These are phyloP conservation scores for Uronychia setigera DNA, from an alignment of 73 alveolate species.

Conservation along the genomic window DNA sequence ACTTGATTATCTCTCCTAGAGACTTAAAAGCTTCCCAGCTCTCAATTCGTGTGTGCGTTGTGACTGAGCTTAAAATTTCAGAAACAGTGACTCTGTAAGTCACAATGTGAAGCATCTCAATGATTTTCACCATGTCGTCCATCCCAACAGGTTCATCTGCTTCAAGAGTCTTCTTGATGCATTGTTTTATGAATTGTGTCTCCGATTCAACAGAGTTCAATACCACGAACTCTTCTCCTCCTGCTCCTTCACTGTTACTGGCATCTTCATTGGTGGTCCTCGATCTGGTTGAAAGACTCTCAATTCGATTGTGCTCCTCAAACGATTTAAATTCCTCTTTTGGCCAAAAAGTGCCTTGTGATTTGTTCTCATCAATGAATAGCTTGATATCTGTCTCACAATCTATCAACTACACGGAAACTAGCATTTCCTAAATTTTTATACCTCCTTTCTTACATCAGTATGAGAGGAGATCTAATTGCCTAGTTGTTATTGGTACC, in stretches of 20 bases:
- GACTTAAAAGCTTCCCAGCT: constrained; percentile 28
- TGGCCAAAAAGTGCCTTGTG: constrained; percentile 3
- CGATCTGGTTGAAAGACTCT: constrained; percentile 2
- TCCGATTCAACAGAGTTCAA: neutral
- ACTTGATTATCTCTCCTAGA: constrained; percentile 50
- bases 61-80: constrained; percentile 18
- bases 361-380: constrained; percentile 48
- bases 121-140: constrained; percentile 16
- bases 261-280: neutral
- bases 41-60: constrained; percentile 30
- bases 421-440: constrained; percentile 14
- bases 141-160: constrained; percentile 1
- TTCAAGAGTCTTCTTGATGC: neutral
- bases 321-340: constrained; percentile 13
- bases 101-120: constrained; percentile 21
- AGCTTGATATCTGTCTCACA: constrained; percentile 48
- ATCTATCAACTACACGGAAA: constrained; percentile 39
- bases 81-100: constrained; percentile 11
- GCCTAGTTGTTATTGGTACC: neutral
- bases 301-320: neutral
- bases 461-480: neutral
- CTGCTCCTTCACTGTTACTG: neutral
- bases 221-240: neutral
- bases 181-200: constrained; percentile 1
- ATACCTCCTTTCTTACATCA: neutral